Base-by-base conservation (phyloP, 176 grass and related monocot genomes). In the Aegilops umbellulata region DNA sequence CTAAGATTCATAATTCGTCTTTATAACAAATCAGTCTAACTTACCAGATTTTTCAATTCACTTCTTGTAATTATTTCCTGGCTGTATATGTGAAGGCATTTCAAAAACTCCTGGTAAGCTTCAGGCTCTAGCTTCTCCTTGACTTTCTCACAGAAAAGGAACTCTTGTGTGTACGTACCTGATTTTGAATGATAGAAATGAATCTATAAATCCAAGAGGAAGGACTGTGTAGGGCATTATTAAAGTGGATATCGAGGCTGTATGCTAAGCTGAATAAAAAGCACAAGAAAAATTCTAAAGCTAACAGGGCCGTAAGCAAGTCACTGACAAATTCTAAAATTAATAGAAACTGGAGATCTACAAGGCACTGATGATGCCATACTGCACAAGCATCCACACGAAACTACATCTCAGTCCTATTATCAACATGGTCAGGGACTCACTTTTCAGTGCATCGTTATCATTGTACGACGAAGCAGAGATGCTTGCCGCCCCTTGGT, bases 61-160 rank as follows among this genome's bases (percentile, higher is more conserved):
- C 74, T 88, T 74, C 93, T 85, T 53, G 84, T 95, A 85, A 95
- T 93, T 79, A 95, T 93, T 88, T 93, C 93, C 72, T 93, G 83
- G 82, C 90, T 95, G 76, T 95, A 93, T 79, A 95, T 95, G 86
- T 95, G 83, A 89, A 95, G 93, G 80, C 93, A 95, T 89, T 93
- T 95, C 86, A 95, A 89, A 53, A 95, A 95, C 64, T 95, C 93
- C 86, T 95, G 88, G 80, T 95, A 95, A 57, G 88, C 90, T 57
- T 88, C 86, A 81, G 83, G 91, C 41, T 93, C 86, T 67, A 95
- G 74, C 80, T 91, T 92, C 66, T 95, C 90, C 91, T 95, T 95
- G 26, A 91, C 88, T 82, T 91, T 95, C 58, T 92, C 93, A 5
- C 93, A 95, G 62, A 90, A 95, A 46, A 84, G 84, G 76, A 95